Percentiles rank a stretch among this genome's conserved stretches.
phyloP scores from a whole-genome alignment of 306 rosid species.

The Sicyos edulis region DNA sequence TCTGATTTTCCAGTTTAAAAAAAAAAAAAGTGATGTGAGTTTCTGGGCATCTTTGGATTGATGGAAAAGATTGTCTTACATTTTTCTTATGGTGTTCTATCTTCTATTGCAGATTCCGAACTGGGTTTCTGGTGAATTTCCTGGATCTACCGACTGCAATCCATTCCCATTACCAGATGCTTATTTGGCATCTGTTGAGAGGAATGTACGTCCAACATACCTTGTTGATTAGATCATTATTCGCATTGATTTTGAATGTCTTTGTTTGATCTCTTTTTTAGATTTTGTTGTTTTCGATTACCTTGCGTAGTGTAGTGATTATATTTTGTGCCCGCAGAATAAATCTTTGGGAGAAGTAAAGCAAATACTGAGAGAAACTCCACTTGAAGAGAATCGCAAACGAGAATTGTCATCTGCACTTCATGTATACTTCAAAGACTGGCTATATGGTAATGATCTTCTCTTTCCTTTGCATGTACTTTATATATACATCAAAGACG shows the following conservation, averaged over 20 bases:
- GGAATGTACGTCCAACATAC: conserved; percentile 51
- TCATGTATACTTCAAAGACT: conserved; percentile 86
- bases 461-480: conserved; percentile 12
- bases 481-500: neutral
- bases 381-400: conserved; percentile 80
- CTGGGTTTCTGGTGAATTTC: conserved; percentile 63
- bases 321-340: conserved; percentile 39
- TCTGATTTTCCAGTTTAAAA: too few relatives aligned
- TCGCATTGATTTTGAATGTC: conserved; percentile 9
- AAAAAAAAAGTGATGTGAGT: too few relatives aligned
- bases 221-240: neutral
- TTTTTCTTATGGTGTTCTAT: conserved; percentile 17
- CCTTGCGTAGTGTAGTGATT: conserved; percentile 11
- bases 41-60: too few relatives aligned
- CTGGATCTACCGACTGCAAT: conserved; percentile 66
- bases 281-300: neutral
- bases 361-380: conserved; percentile 70
- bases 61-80: neutral
- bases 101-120: conserved; percentile 66
- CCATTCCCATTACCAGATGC: conserved; percentile 75
- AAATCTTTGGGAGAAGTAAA: conserved; percentile 65
- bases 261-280: conserved; percentile 1
- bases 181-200: conserved; percentile 59
- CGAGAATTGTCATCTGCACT: conserved; percentile 86
- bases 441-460: conserved; percentile 71